Base-by-base conservation (phyloP, 75 land plant species). In the Cryptomeria japonica region DNA sequence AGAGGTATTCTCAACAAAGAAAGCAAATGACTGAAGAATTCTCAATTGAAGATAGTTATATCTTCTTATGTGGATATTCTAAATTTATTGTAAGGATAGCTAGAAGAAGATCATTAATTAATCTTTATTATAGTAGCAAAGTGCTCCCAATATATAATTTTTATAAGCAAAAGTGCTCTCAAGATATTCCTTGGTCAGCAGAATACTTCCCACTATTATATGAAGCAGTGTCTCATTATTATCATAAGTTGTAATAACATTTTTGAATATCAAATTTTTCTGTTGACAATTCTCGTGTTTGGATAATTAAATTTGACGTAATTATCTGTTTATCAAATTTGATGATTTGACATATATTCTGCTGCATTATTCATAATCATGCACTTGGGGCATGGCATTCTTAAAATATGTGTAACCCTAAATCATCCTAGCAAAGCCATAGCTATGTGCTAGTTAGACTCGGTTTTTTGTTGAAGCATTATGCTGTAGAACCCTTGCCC, bases 401-500 rank as follows among this genome's bases (percentile, higher is more conserved):
- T 64, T 25, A 22, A 64, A 64, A 64, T 7, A 28, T 25, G 0
- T 64, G 70, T 28, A 64, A 64, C n/a, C n/a, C 70, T 25, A 22
- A 64, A 22, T 7, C 8, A 64, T 64, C 70, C 28, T 58, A 58
- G 25, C 64, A 5, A 58, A 58, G 64, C 64, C 64, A 19, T 22
- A 58, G 22, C 28, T 58, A 28, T 19, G 61, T 19, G 64, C 25
- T 58, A 15, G 22, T 58, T 58, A 18, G 25, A 25, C 25, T 39
- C 28, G 39, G 28, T 79, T 22, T 39, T 82, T n/a, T 82, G 31
- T 82, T 11, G 46, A 42, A n/a, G 46, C 16, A 4, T 44, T 28
- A 82, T 82, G 32, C 84, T 82, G 51, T 42, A 82, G 31, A 82
- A 82, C 44, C 82, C 82, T 38, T 79, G 16, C 9, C 44, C 44